Evolutionary conservation across 208 protist species (phyloP), one percentile per base, ranked within the genome.

Genomic region (Acanthamoeba sp.): DNA sequence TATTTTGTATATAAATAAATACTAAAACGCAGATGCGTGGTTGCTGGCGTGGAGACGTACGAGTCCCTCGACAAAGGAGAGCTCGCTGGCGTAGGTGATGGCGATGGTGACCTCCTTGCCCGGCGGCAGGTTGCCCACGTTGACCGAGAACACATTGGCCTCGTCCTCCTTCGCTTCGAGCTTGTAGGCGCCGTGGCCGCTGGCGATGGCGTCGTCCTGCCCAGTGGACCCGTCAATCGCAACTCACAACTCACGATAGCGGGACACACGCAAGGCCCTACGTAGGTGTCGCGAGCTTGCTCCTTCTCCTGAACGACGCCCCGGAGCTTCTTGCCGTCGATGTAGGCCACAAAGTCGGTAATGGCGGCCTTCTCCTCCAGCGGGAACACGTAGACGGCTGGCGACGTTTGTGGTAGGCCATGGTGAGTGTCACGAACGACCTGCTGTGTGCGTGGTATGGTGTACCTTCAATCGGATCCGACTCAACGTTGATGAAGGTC

Each of bases 281-380:
- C 66, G 73, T 97, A 97, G 32, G 94, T 93, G 10, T 48, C 12
- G 24, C 95, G 92, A 10, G 96, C 96, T 55, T 96, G 42, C 50
- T 97, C 96, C 71, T 97, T 97, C 36, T 97, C 96, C 62, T 97
- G 96, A 16, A 97, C 93, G 6, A 93, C 78, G 45, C 95, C 97
- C 32, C 96, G 64, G 0, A 98, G 45, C 66, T 97, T 93, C 55
- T 96, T 93, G 42, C 96, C 96, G 91, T 97, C 94, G 36, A 98
- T 95, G 32, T 55, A 94, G 18, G 96, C 96, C 66, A 95, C 85
- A 71, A 98, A 98, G 34, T 89, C 94, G 73, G 95, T 97, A 7
- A 98, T 96, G 52, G 96, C 96, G 18, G 82, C 62, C 85, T 94
- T 94, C 29, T 97, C 97, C 89, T 97, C 95, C 18, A 98, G 71